Evolutionary conservation across 1,139 yeast species (phyloP).

Genomic region (Suhomyces terraborum): DNA sequence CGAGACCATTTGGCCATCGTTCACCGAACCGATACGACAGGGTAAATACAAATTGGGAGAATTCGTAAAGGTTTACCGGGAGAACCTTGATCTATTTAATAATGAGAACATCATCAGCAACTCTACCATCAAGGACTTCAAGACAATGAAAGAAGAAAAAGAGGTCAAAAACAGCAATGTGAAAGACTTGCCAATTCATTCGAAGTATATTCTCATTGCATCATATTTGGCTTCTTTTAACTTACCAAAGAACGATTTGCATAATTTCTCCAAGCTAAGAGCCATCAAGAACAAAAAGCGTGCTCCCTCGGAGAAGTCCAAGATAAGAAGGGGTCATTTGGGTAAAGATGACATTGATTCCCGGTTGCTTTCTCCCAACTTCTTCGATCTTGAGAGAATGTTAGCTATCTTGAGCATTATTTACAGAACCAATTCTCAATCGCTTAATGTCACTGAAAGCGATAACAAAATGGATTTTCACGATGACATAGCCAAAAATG

Average conservation of each 20-base stretch:
- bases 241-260: slow-evolving; percentile 59
- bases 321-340: slow-evolving; percentile 39
- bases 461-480: slow-evolving; percentile 30
- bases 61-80: slow-evolving; percentile 50
- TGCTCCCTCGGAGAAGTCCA: slow-evolving; percentile 23
- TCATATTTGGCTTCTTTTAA: slow-evolving; percentile 72
- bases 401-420: slow-evolving; percentile 67
- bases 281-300: slow-evolving; percentile 44
- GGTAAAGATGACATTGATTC: slow-evolving; percentile 51
- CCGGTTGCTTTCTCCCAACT: slow-evolving; percentile 57
- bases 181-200: slow-evolving; percentile 51
- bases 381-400: slow-evolving; percentile 68
- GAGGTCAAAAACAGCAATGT: slow-evolving; percentile 21
- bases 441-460: slow-evolving; percentile 28
- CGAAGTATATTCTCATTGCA: slow-evolving; percentile 66
- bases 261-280: slow-evolving; percentile 60
- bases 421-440: slow-evolving; percentile 42
- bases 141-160: slow-evolving; percentile 27
- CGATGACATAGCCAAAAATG: slow-evolving; percentile 34
- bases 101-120: slow-evolving; percentile 43
- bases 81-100: slow-evolving; percentile 41
- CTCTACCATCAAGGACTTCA: slow-evolving; percentile 32
- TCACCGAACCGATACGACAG: slow-evolving; percentile 41
- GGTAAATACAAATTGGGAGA: slow-evolving; percentile 39
- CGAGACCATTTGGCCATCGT: slow-evolving; percentile 52